Percentiles rank a stretch among this genome's conserved stretches.
phyloP scores from a whole-genome alignment of 768 basidiomycete genomes.

The Phlegmacium glaucopus region DNA sequence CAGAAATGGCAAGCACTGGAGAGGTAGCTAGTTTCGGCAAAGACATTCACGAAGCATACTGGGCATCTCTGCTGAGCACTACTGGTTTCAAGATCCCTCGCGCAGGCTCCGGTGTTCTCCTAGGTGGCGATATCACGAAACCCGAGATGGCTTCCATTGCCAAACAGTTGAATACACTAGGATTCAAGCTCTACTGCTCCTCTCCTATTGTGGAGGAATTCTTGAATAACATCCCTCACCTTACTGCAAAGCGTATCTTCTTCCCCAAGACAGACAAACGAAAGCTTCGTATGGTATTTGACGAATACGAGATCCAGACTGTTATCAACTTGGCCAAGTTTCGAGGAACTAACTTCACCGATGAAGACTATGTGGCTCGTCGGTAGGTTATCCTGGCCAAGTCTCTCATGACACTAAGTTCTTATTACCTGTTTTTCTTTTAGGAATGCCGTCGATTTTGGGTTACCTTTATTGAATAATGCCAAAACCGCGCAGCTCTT shows the following conservation, averaged over 20 bases:
- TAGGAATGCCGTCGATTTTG: slow-evolving; percentile 95
- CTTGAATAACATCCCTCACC: slow-evolving; percentile 75
- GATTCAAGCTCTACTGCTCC: slow-evolving; percentile 95
- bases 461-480: slow-evolving; percentile 88
- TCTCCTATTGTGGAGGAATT: slow-evolving; percentile 75
- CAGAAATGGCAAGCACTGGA: slow-evolving; percentile 98
- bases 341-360: slow-evolving; percentile 71
- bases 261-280: slow-evolving; percentile 98
- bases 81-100: slow-evolving; percentile 94
- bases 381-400: slow-evolving; percentile 44
- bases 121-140: slow-evolving; percentile 86
- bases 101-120: slow-evolving; percentile 80
- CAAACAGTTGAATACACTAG: slow-evolving; percentile 74
- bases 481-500: slow-evolving; percentile 85
- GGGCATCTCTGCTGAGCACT: slow-evolving; percentile 90
- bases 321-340: slow-evolving; percentile 90
- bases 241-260: slow-evolving; percentile 83
- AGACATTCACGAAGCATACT: slow-evolving; percentile 93
- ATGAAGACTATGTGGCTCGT: slow-evolving; percentile 97
- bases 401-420: neutral
- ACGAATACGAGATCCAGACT: slow-evolving; percentile 90
- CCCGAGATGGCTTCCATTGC: slow-evolving; percentile 87
- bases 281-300: slow-evolving; percentile 88
- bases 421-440: slow-evolving; percentile 7
- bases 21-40: slow-evolving; percentile 96